A percentile compares a stretch with the other conserved stretches of the same genome.
These are phyloP conservation scores for Coprinopsis strossmayeri DNA, from an alignment of 768 basidiomycete species.

Conservation along the genomic window DNA sequence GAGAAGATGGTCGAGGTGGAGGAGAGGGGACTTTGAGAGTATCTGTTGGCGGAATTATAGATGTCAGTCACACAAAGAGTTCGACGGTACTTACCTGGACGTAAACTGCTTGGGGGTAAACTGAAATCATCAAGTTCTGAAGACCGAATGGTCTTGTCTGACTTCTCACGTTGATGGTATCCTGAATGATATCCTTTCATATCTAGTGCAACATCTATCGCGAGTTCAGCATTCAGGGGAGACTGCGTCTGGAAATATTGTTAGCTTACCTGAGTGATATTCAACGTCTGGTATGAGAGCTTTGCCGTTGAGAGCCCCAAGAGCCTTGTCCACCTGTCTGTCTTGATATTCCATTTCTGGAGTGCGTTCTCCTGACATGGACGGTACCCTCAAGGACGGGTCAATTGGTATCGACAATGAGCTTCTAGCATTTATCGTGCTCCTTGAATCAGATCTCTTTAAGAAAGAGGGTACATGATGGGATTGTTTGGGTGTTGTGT, in stretches of 20 bases:
- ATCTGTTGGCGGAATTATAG: too few species aligned
- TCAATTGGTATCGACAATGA: constrained; percentile 13
- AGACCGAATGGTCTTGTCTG: constrained; percentile 35
- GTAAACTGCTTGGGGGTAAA: constrained; percentile 14
- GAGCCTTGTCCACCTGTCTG: constrained; percentile 41
- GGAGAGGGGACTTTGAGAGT: not conserved
- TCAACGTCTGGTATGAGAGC: constrained; percentile 49
- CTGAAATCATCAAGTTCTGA: constrained; percentile 14
- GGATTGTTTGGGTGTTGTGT: constrained; percentile 28
- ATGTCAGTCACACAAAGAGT: too few species aligned
- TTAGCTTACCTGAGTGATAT: constrained; percentile 48
- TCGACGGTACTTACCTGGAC: not conserved
- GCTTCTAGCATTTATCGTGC: constrained; percentile 21
- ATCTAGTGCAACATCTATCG: constrained; percentile 79
- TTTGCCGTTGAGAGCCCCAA: constrained; percentile 35
- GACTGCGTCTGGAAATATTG: too few species aligned
- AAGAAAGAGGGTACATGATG: constrained; percentile 21
- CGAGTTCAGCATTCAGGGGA: too few species aligned
- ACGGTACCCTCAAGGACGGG: constrained; percentile 5
- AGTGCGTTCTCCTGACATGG: constrained; percentile 21
- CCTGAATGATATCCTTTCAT: constrained; percentile 71
- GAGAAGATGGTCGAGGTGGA: not conserved
- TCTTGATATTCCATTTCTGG: constrained; percentile 33
- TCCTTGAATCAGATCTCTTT: constrained; percentile 23
- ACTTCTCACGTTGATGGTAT: constrained; percentile 28